Evolutionary conservation across 345 rosid genomes (phyloP).

Genomic region (Balakata baccata): DNA sequence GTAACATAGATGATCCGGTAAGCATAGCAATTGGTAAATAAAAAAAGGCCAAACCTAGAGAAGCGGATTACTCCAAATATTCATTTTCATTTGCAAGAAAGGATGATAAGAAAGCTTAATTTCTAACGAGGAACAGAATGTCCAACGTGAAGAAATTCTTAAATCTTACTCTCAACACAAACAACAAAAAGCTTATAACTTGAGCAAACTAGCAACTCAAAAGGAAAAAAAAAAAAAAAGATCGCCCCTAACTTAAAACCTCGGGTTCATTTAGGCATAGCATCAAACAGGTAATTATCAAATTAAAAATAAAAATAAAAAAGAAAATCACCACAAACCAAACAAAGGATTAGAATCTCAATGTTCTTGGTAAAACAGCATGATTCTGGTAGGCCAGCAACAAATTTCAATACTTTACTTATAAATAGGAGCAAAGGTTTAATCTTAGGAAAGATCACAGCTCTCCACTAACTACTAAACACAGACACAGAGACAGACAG

Average conservation of each 20-base stretch:
- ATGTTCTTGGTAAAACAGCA: neutral
- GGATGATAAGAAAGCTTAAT: neutral
- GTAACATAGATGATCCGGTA: too few relatives aligned
- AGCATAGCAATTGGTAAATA: too few relatives aligned
- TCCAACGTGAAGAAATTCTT: neutral
- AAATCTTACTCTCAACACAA: neutral
- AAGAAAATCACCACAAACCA: neutral
- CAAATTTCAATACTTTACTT: neutral
- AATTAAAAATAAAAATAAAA: neutral
- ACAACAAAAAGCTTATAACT: neutral
- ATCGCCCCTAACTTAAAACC: neutral
- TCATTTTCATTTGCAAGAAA: neutral
- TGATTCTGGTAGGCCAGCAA: neutral
- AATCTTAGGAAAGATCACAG: neutral
- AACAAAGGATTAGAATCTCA: neutral
- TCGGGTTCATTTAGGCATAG: conserved; percentile 16
- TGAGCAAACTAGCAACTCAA: neutral
- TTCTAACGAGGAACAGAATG: neutral
- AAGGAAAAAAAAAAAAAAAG: neutral
- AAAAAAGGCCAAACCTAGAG: neutral
- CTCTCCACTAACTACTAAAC: neutral
- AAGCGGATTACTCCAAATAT: neutral
- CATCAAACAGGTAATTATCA: conserved; percentile 26
- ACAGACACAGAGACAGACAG: neutral
- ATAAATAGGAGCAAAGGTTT: neutral